Conservation (phyloP, 768 basidiomycete genomes). For the Agrocybe chaxingu region DNA sequence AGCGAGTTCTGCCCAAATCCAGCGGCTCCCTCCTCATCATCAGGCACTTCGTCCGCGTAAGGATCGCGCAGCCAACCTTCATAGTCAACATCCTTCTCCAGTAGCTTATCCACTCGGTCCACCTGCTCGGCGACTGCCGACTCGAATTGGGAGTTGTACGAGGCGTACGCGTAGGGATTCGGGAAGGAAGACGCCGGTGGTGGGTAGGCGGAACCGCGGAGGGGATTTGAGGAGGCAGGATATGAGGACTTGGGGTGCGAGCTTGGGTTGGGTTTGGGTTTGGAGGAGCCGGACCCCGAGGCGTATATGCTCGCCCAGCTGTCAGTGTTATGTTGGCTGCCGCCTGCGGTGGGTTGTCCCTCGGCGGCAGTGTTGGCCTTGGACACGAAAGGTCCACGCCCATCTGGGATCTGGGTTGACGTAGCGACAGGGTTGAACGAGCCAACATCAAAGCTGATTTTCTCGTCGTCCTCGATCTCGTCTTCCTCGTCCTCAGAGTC, state of each 20-base stretch:
- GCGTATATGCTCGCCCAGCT: conserved; percentile 23
- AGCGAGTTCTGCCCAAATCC: too few relatives aligned
- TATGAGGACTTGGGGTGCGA: conserved; percentile 1
- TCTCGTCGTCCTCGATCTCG: conserved; percentile 6
- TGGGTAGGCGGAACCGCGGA: background rate
- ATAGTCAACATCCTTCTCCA: conserved; percentile 59
- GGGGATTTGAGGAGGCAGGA: background rate
- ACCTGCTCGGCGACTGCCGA: conserved; percentile 44
- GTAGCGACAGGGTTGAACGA: conserved; percentile 30
- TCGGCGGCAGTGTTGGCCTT: conserved; percentile 1
- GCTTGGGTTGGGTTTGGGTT: background rate
- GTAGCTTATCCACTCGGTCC: conserved; percentile 47
- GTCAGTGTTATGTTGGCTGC: conserved; percentile 25
- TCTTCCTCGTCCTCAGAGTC: conserved; percentile 25
- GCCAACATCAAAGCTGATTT: background rate
- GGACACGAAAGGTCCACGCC: background rate
- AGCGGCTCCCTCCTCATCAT: background rate
- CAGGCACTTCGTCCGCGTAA: background rate
- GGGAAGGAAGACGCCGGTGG: background rate
- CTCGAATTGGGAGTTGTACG: conserved; percentile 57
- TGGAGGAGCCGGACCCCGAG: background rate
- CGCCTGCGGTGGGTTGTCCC: conserved; percentile 7
- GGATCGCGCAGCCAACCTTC: conserved; percentile 38
- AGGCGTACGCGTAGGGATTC: conserved; percentile 28
- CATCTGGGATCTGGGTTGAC: conserved; percentile 25